phyloP scores from a whole-genome alignment of 139 green algal genomes.

The Volvox africanus region DNA sequence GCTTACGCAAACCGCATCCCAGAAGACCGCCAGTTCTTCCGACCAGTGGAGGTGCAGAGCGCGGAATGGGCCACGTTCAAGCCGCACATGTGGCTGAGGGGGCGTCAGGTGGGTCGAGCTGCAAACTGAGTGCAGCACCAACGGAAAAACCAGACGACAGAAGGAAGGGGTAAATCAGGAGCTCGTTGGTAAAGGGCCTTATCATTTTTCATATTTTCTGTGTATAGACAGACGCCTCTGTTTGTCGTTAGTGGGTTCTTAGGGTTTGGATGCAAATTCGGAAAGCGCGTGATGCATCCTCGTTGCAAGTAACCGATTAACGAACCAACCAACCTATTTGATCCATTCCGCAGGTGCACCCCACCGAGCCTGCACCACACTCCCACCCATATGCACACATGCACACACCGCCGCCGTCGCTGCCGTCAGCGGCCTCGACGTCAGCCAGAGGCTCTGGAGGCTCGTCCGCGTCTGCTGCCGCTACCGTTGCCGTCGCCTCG shows the following conservation, averaged over 20 bases:
- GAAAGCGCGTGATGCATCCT: too few species aligned
- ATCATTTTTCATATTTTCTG: too few species aligned
- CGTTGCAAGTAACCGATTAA: too few species aligned
- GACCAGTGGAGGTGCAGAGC: slow-evolving; percentile 11
- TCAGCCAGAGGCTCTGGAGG: not conserved
- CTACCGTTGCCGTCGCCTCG: not conserved
- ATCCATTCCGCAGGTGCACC: not conserved
- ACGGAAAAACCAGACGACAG: too few species aligned
- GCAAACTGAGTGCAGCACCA: too few species aligned
- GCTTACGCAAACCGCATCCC: slow-evolving; percentile 37
- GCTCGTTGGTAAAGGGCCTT: too few species aligned
- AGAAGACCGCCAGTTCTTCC: slow-evolving; percentile 34
- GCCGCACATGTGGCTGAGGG: slow-evolving; percentile 46
- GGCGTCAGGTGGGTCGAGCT: not conserved
- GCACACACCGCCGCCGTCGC: not conserved
- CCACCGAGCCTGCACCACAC: not conserved
- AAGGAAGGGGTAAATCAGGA: too few species aligned
- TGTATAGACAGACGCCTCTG: too few species aligned
- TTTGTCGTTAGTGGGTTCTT: too few species aligned
- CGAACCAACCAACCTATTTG: too few species aligned
- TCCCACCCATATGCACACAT: not conserved
- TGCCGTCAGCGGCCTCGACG: not conserved
- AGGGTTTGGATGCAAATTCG: too few species aligned
- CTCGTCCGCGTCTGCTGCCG: not conserved
- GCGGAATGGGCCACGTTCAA: slow-evolving; percentile 14